Evolutionary conservation across 2,329 filamentous ascomycete species (phyloP).

Genomic region (Sclerotiophoma versabilis): DNA sequence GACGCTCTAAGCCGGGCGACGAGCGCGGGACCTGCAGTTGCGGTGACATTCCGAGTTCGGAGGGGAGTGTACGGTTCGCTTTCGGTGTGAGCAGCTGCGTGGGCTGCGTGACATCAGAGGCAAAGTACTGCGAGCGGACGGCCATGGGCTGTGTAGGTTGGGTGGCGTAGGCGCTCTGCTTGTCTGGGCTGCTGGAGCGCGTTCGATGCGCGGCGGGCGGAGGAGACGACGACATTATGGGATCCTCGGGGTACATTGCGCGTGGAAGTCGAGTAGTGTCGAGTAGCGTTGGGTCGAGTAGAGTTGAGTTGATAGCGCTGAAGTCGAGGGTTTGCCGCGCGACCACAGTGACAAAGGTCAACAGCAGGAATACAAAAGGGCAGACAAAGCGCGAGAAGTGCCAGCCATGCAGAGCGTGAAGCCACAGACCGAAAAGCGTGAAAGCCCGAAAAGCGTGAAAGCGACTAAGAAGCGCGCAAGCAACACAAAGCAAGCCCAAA

Average conservation of each 20-base stretch:
- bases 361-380: not conserved
- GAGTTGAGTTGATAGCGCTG: not conserved
- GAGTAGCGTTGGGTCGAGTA: not conserved
- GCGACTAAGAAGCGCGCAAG: too few species aligned
- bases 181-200: slow-evolving; percentile 54
- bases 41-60: slow-evolving; percentile 29
- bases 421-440: not conserved
- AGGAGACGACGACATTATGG: slow-evolving; percentile 45
- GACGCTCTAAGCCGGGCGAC: slow-evolving; percentile 66
- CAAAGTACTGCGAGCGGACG: slow-evolving; percentile 38
- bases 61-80: slow-evolving; percentile 37
- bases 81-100: slow-evolving; percentile 63
- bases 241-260: slow-evolving; percentile 44
- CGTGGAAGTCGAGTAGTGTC: not conserved
- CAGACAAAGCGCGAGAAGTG: slow-evolving; percentile 1
- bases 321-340: not conserved
- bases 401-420: not conserved
- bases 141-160: slow-evolving; percentile 45
- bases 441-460: not conserved
- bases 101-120: slow-evolving; percentile 61
- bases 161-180: slow-evolving; percentile 59
- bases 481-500: too few species aligned
- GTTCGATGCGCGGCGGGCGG: slow-evolving; percentile 23
- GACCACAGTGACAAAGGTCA: slow-evolving; percentile 1
- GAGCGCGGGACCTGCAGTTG: slow-evolving; percentile 86